Percentiles rank a stretch among this genome's conserved stretches.
Conservation (phyloP, 306 rosid species). For the Fragaria iinumae region DNA sequence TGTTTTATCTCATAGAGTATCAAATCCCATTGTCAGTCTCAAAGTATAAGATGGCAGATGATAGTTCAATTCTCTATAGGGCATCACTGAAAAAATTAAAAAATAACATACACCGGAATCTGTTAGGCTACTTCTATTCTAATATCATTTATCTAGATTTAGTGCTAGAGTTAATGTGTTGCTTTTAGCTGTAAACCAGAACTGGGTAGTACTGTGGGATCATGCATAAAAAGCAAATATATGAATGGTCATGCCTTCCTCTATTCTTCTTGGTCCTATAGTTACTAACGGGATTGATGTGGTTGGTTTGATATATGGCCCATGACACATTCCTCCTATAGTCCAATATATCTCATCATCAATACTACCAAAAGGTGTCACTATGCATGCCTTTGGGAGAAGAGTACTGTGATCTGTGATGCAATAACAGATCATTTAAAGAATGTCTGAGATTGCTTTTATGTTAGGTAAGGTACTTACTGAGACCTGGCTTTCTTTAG, state of each 20-base stretch:
- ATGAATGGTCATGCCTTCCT: background rate
- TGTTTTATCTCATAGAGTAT: background rate
- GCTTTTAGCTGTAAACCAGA: background rate
- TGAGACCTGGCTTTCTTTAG: constrained; percentile 10
- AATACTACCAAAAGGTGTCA: background rate
- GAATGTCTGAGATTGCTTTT: background rate
- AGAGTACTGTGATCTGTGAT: background rate
- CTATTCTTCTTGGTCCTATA: background rate
- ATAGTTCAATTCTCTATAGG: background rate
- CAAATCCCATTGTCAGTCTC: background rate
- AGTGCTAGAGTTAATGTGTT: background rate
- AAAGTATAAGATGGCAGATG: background rate
- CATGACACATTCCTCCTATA: background rate
- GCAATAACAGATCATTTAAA: background rate
- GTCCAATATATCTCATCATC: background rate
- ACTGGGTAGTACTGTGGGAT: background rate
- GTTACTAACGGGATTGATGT: background rate
- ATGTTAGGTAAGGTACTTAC: background rate
- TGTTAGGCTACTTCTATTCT: background rate
- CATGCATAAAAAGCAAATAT: constrained; percentile 7
- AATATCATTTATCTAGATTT: background rate
- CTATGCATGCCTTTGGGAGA: constrained; percentile 1
- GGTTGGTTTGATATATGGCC: background rate
- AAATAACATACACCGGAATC: background rate
- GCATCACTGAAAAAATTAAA: background rate